These are phyloP conservation scores for Lipomyces chichibuensis DNA, from an alignment of 805 yeast genomes.

Conservation along the genomic window DNA sequence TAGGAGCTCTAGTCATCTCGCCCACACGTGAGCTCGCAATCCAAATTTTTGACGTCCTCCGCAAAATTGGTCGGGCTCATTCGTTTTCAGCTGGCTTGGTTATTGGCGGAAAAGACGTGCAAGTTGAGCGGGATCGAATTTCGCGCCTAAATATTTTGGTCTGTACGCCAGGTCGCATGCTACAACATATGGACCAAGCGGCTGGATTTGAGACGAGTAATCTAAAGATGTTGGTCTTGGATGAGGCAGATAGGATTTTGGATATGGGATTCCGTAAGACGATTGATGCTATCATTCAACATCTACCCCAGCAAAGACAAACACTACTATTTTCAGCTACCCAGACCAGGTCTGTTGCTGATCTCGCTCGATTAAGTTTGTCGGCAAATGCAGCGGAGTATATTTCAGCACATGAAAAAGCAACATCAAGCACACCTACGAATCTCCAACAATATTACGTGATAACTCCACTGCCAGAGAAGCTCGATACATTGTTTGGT, in stretches of 20 bases:
- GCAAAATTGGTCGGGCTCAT: conserved; percentile 76
- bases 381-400: conserved; percentile 55
- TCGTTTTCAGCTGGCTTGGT: conserved; percentile 86
- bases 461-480: conserved; percentile 71
- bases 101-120: conserved; percentile 90
- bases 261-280: conserved; percentile 92
- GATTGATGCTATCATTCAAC: conserved; percentile 75
- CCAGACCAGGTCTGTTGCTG: conserved; percentile 78
- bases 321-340: conserved; percentile 87
- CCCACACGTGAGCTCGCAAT: conserved; percentile 92
- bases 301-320: conserved; percentile 79
- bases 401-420: conserved; percentile 53
- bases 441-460: conserved; percentile 82
- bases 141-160: conserved; percentile 77
- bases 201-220: conserved; percentile 75
- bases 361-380: conserved; percentile 77
- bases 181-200: conserved; percentile 90
- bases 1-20: conserved; percentile 86
- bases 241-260: conserved; percentile 89
- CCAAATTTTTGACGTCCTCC: conserved; percentile 84
- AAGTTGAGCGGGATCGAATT: conserved; percentile 78
- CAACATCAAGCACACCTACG: conserved; percentile 67
- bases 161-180: conserved; percentile 88
- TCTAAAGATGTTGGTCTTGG: conserved; percentile 76
- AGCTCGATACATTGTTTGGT: conserved; percentile 82